A percentile compares a stretch with the other conserved stretches of the same genome.
These are phyloP conservation scores for Leccinum variicolor DNA, from an alignment of 768 basidiomycete species.

Conservation along the genomic window DNA sequence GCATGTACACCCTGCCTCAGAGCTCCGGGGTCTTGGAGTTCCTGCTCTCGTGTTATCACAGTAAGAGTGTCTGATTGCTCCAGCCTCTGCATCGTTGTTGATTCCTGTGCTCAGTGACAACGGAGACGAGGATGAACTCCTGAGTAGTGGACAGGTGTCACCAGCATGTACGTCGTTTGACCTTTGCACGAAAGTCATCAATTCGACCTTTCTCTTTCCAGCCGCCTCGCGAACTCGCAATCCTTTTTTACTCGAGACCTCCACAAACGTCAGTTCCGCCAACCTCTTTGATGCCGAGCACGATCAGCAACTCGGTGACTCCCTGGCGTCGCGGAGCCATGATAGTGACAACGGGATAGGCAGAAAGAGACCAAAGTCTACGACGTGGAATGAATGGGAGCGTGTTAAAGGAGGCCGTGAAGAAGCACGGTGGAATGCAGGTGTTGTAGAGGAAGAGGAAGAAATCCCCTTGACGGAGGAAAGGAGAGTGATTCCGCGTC, in stretches of 20 bases:
- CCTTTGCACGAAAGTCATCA: neutral
- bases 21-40: slow-evolving; percentile 27
- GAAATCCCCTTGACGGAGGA: slow-evolving; percentile 2
- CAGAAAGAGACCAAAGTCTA: slow-evolving; percentile 34
- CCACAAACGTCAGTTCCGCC: slow-evolving; percentile 27
- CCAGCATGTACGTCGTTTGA: slow-evolving; percentile 51
- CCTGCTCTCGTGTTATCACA: slow-evolving; percentile 41
- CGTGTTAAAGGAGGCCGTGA: slow-evolving; percentile 14
- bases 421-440: slow-evolving; percentile 21
- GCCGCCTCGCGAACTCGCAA: slow-evolving; percentile 24
- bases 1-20: slow-evolving; percentile 24
- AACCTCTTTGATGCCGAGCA: slow-evolving; percentile 19
- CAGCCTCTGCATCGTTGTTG: neutral
- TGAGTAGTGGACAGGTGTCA: slow-evolving; percentile 77
- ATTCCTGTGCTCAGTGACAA: slow-evolving; percentile 14
- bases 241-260: slow-evolving; percentile 26
- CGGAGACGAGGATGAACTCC: slow-evolving; percentile 60
- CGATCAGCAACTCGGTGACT: slow-evolving; percentile 11
- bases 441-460: slow-evolving; percentile 10
- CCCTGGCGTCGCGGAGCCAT: neutral
- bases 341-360: neutral
- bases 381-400: slow-evolving; percentile 47
- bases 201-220: slow-evolving; percentile 11
- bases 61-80: slow-evolving; percentile 22
- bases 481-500: slow-evolving; percentile 23